Evolutionary conservation across 2,329 filamentous ascomycete genomes (phyloP), one percentile per base, ranked within the genome.

Genomic region (Amphichorda felina): DNA sequence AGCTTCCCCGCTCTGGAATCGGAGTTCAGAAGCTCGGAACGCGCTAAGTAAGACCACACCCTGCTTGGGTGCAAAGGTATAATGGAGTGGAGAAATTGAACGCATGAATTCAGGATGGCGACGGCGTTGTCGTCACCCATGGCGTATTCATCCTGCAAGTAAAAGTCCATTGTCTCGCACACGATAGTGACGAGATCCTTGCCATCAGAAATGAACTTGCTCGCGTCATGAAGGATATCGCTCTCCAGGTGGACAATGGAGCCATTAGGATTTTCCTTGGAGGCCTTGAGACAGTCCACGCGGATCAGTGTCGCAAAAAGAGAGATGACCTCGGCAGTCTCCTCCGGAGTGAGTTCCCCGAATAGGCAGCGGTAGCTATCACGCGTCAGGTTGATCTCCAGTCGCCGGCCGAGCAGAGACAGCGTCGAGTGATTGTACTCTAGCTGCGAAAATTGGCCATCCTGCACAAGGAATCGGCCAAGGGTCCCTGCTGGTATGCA

Each of bases 31-130:
- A 98, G 64, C 42, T 79, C 76, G 53, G 85, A 93, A 38, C 85
- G 77, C 4, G 80, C 76, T 47, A 98, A 70, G 53, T 89, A 84
- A 4, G 89, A 87, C 88, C 91, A 96, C 5, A 94, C 78, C 40
- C 88, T 72, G 38, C 82, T 82, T 1, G 91, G 89, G 35, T 81
- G 75, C n/a, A 72, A 82, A 46, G 70, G 67, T 18, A 91, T 57
- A 14, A 93, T 62, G 3, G 80, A 75, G 45, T 82, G 72, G 26
- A 94, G 63, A 48, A 96, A 95, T 36, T 86, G 79, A 16, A 88
- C 60, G 51, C 86, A 94, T 17, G 82, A 75, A 9, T 66, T 63
- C 38, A 79, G 55, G 33, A 88, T 70, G 2, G 79, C 67, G 19
- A 93, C 66, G 25, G 77, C 72, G 29, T 79, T 59, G 9, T 75